A percentile compares a stretch with the other conserved stretches of the same genome.
Conservation (phyloP, 1,139 yeast genomes). For the Scheffersomyces lignicola region DNA sequence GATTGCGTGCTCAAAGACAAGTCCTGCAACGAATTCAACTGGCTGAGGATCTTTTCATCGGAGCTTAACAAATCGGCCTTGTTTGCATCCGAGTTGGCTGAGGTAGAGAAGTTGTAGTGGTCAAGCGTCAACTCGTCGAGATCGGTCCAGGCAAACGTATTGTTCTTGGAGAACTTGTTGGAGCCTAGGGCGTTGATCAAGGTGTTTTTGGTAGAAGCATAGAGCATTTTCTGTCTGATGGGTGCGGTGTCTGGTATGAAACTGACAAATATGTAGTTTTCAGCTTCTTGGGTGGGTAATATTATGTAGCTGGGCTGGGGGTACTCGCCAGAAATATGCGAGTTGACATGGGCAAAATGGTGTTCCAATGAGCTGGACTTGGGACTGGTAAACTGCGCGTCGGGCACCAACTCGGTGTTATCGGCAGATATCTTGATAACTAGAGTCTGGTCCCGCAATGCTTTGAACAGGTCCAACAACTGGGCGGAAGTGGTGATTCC, state of each 20-base stretch:
- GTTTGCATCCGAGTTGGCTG: conserved; percentile 15
- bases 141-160: conserved; percentile 56
- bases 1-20: conserved; percentile 25
- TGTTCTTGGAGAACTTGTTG: conserved; percentile 52
- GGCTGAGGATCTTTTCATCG: conserved; percentile 55
- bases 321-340: conserved; percentile 33
- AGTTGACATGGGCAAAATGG: conserved; percentile 38
- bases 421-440: conserved; percentile 46
- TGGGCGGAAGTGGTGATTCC: conserved; percentile 58
- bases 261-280: conserved; percentile 58
- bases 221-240: conserved; percentile 85
- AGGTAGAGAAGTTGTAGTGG: conserved; percentile 44
- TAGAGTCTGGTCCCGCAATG: conserved; percentile 24
- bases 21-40: conserved; percentile 41
- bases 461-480: conserved; percentile 35
- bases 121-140: conserved; percentile 56
- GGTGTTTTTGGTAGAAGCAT: conserved; percentile 85
- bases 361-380: conserved; percentile 21
- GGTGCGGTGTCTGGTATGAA: conserved; percentile 87
- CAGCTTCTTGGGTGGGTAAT: conserved; percentile 26
- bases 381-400: conserved; percentile 30
- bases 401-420: conserved; percentile 45
- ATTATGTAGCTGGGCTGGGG: conserved; percentile 64
- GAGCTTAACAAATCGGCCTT: conserved; percentile 52
- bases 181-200: conserved; percentile 71